Percentiles rank a stretch among this genome's conserved stretches.
Evolutionary conservation across 2,329 filamentous ascomycete species (phyloP).

Genomic region (Cytospora chrysosperma): DNA sequence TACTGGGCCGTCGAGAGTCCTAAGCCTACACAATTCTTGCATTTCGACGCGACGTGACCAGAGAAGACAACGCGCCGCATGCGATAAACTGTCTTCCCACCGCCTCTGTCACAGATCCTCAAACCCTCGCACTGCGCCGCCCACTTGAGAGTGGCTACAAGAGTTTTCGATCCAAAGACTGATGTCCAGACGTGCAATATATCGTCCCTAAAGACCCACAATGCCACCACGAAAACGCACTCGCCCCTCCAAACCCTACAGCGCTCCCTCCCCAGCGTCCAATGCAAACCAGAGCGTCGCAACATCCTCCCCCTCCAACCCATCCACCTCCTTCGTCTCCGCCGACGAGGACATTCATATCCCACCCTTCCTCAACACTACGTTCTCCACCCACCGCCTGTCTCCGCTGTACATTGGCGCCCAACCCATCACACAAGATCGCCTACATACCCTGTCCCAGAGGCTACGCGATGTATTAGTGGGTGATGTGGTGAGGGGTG

Average conservation of each 20-base stretch:
- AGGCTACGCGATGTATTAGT: slow-evolving; percentile 55
- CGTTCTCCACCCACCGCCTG: slow-evolving; percentile 55
- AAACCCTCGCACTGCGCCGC: not conserved
- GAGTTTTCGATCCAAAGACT: not conserved
- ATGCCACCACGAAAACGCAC: slow-evolving; percentile 19
- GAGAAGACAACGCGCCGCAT: not conserved
- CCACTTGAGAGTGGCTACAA: not conserved
- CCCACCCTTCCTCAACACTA: slow-evolving; percentile 56
- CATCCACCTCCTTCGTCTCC: slow-evolving; percentile 6
- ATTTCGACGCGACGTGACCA: slow-evolving; percentile 2
- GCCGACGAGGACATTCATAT: slow-evolving; percentile 27
- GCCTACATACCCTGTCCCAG: slow-evolving; percentile 45
- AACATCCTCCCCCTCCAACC: slow-evolving; percentile 13
- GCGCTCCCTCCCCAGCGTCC: not conserved
- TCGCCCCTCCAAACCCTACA: not conserved
- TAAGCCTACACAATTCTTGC: not conserved
- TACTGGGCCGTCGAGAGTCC: not conserved
- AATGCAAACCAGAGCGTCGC: not conserved
- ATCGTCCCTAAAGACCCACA: not conserved
- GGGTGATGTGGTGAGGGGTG: slow-evolving; percentile 59
- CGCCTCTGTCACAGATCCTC: not conserved
- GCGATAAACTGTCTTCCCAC: not conserved
- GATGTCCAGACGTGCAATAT: not conserved
- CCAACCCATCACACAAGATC: slow-evolving; percentile 36
- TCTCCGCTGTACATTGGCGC: slow-evolving; percentile 53